Percentiles rank a stretch among this genome's conserved stretches.
phyloP scores from a whole-genome alignment of 495 filamentous ascomycete genomes.

The Penicillium desertorum region DNA sequence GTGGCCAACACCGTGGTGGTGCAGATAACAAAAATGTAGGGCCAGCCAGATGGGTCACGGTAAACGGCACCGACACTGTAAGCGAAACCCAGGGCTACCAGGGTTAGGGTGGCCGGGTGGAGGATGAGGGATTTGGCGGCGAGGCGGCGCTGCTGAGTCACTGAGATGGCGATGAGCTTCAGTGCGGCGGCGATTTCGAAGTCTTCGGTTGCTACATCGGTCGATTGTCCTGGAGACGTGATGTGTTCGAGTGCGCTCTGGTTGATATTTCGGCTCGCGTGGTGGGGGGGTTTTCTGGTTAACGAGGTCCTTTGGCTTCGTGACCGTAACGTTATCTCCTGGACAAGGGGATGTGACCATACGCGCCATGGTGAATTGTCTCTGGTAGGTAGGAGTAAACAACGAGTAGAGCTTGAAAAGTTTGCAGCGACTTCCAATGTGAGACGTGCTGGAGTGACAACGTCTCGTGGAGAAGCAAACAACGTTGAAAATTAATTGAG shows the following conservation, averaged over 20 bases:
- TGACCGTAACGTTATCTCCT: not conserved
- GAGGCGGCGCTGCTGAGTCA: conserved; percentile 63
- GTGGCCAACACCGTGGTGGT: conserved; percentile 47
- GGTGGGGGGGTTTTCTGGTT: not conserved
- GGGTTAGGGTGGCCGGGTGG: conserved; percentile 47
- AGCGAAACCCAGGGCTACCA: conserved; percentile 37
- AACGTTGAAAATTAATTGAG: not conserved
- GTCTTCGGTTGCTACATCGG: conserved; percentile 2
- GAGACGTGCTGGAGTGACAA: not conserved
- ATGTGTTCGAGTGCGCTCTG: not conserved
- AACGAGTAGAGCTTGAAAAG: not conserved
- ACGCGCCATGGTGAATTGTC: not conserved
- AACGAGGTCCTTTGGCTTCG: not conserved
- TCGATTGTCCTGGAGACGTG: not conserved
- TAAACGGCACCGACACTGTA: conserved; percentile 36
- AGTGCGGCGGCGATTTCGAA: conserved; percentile 40
- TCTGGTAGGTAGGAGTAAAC: not conserved
- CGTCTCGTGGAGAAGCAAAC: not conserved
- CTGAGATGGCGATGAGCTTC: conserved; percentile 54
- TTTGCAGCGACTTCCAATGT: too few species aligned
- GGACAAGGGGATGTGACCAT: not conserved
- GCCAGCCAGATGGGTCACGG: conserved; percentile 34
- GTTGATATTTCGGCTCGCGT: not conserved
- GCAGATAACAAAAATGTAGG: conserved; percentile 25
- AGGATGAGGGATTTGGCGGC: conserved; percentile 54